Percentiles rank a stretch among this genome's conserved stretches.
Evolutionary conservation across 1,139 yeast species (phyloP).

Genomic region (Barnettozyma hawaiiensis): DNA sequence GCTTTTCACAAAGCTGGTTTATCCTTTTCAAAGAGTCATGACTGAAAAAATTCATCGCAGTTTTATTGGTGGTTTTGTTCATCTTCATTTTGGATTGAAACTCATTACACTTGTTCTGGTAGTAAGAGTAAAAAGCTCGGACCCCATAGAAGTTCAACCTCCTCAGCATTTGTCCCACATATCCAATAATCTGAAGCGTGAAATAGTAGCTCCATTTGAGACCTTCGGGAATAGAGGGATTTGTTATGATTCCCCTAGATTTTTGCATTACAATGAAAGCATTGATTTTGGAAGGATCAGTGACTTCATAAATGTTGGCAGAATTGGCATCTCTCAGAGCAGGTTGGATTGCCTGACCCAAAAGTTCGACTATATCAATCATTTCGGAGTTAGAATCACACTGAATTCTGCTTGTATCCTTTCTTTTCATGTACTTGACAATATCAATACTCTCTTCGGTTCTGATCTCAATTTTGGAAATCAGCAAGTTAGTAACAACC

Average conservation of each 20-base stretch:
- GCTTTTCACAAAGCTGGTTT: constrained; percentile 39
- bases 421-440: constrained; percentile 69
- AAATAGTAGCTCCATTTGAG: constrained; percentile 65
- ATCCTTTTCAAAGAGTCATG: constrained; percentile 44
- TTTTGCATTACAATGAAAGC: constrained; percentile 71
- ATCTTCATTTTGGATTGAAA: constrained; percentile 50
- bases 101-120: constrained; percentile 51
- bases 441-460: constrained; percentile 84
- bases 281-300: constrained; percentile 63
- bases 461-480: constrained; percentile 77
- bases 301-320: constrained; percentile 53
- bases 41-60: constrained; percentile 54
- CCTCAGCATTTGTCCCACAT: constrained; percentile 69
- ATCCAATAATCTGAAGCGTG: constrained; percentile 55
- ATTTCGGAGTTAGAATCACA: constrained; percentile 52
- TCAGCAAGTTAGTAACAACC: constrained; percentile 63
- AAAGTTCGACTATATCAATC: constrained; percentile 42
- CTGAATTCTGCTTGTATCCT: constrained; percentile 53
- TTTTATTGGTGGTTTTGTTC: constrained; percentile 46
- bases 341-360: constrained; percentile 61
- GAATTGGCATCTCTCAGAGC: constrained; percentile 58
- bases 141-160: constrained; percentile 79
- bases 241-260: constrained; percentile 48
- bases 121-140: constrained; percentile 64
- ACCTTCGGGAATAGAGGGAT: constrained; percentile 55